Percentiles rank a stretch among this genome's conserved stretches.
Conservation (phyloP, 2,329 filamentous ascomycete species). For the Aspergillus eucalypticola region DNA sequence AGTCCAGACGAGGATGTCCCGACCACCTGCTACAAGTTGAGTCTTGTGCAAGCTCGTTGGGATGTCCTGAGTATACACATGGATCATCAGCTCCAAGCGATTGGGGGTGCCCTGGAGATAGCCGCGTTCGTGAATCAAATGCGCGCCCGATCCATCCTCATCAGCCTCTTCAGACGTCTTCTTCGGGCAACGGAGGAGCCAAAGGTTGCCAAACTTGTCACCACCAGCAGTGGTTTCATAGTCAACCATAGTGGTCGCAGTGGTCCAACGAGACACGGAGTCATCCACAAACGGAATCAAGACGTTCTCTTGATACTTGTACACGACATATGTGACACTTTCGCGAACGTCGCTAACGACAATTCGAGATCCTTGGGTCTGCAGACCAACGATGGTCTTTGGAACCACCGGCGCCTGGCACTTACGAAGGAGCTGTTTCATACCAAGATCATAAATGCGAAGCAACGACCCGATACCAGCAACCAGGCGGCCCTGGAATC, state of each 20-base stretch:
- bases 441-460: conserved; percentile 87
- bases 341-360: conserved; percentile 91
- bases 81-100: conserved; percentile 78
- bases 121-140: conserved; percentile 84
- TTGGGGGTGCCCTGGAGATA: conserved; percentile 90
- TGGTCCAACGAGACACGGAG: conserved; percentile 84
- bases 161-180: conserved; percentile 88
- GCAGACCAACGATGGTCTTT: conserved; percentile 82
- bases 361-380: conserved; percentile 88
- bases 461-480: conserved; percentile 83
- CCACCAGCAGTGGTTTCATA: conserved; percentile 94
- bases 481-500: conserved; percentile 86
- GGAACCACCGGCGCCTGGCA: conserved; percentile 76
- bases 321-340: conserved; percentile 87
- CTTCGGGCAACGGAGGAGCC: conserved; percentile 82
- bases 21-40: conserved; percentile 83
- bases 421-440: conserved; percentile 90
- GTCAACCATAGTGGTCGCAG: conserved; percentile 88
- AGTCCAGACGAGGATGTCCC: conserved; percentile 89
- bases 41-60: conserved; percentile 89
- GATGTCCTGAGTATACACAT: conserved; percentile 90
- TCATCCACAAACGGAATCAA: conserved; percentile 94
- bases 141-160: conserved; percentile 84
- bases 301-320: conserved; percentile 88
- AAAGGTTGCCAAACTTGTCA: conserved; percentile 97